Evolutionary conservation across 768 basidiomycete species (phyloP), one percentile per base, ranked within the genome.

Genomic region (Leccinum truebloodii): DNA sequence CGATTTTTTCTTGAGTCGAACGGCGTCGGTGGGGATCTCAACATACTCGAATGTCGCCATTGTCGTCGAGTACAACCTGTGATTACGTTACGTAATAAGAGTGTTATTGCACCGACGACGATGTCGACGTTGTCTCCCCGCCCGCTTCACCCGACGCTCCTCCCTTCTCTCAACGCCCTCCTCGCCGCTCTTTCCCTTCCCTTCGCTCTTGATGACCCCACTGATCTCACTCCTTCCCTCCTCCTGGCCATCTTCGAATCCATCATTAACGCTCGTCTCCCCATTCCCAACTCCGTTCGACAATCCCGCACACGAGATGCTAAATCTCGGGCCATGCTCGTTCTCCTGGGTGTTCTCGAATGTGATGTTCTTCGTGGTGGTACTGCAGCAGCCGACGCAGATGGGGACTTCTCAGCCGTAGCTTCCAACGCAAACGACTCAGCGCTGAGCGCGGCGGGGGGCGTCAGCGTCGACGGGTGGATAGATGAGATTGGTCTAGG

Each of bases 261-360:
- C 1, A 73, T 91, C 48, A 76, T 90, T 39, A 69, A 74, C 22
- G 68, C 75, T 6, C 83, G 85, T 26, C 82, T 92, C 9, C 83
- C 85, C 3, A 76, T 85, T 14, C 49, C 67, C 20, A 34, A 65
- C 7, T 52, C 70, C 20, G 69, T 76, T 26, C 75, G 80, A 62
- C 64, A 76, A 56, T 75, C 78, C 39, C 72, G 77, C 66, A 75
- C 71, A 55, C 48, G 60, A 59, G 58, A 63, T 1, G 76, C 78
- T 8, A 85, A 85, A 65, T 71, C 89, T 1, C 82, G 87, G 52
- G 83, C 82, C 34, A 86, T 88, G 79, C 90, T 92, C 66, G 78
- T 92, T 3, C 88, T 93, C 58, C 78, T 92, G 7, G 90, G 90
- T 1, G 82, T 90, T 6, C 78, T 92, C 6, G 86, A 89, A 61